Evolutionary conservation across 2,329 filamentous ascomycete species (phyloP), one percentile per base, ranked within the genome.

Genomic region (Aaosphaeria arxii): DNA sequence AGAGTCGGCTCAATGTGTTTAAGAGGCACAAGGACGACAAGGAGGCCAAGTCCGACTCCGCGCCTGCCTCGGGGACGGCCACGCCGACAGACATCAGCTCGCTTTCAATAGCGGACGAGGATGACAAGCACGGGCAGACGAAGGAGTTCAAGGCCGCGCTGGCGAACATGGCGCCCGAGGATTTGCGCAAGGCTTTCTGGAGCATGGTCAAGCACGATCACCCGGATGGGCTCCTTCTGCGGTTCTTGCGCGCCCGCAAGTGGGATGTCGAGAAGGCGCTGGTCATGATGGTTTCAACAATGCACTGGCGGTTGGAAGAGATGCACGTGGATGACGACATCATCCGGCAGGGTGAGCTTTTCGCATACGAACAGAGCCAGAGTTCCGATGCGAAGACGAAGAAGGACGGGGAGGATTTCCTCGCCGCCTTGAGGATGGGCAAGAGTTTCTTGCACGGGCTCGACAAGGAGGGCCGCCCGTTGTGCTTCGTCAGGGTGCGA

Each of bases 251-350:
- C 59, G 62, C 74, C 42, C 56, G 72, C 32, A 73, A 71, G 72
- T 99, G 94, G 94, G 90, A 99, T 64, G 85, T 96, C 13, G 87
- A 96, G 44, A 91, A 90, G 67, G 94, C 94, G 4, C 78, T 97
- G 29, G 81, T 96, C 56, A 99, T 99, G 94, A 75, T 96, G 69
- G 81, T 99, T 40, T 90, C 90, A 2, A 96, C 94, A 1, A 89
- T 97, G 82, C 87, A 89, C 68, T 99, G 94, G 94, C 84, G 94
- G 55, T 74, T 84, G 48, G 78, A 81, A 35, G 89, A 95, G 50
- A 87, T 94, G 79, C 84, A 89, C 59, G 89, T 97, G 17, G 94
- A 99, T 64, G 86, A 89, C 49, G 89, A 95, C 58, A 86, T 99
- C 59, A 88, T 76, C 44, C 57, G 64, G 31, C 54, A 62, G 9